Base-by-base conservation (phyloP, 257 asterid species). In the Rauvolfia tetraphylla region DNA sequence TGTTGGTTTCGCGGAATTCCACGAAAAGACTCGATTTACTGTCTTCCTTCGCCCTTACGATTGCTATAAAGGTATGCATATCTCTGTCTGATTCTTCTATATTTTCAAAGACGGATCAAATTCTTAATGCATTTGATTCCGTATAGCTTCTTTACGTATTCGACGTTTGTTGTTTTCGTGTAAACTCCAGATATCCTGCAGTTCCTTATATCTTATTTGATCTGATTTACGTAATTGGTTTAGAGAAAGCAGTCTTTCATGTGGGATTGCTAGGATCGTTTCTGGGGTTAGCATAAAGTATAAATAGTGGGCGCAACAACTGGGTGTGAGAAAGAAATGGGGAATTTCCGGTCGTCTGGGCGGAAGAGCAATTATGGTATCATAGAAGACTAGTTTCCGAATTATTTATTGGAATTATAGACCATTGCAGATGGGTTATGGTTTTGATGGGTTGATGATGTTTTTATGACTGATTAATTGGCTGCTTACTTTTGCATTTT, bases 361-460 rank as follows among this genome's bases (percentile, higher is more conserved):
- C 22, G 75, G 49, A 72, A 53, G 75, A 18, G 9, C 12, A 62
- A 72, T 72, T 23, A n/a, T 12, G 75, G 75, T 72, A 72, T 53
- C 18, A 20, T 18, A 51, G 18, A 3, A 17, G 29, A 51, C 18
- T 67, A 9, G 23, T 67, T 7, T 56, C n/a, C 31, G 29, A 56
- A 56, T n/a, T 23, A 7, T 22, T 38, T 22, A 23, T 38, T 38
- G 7, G 33, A 0, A 36, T 65, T n/a, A 14, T 48, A 2, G 38
- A 27, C 57, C 33, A 8, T 36, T 14, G 25, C 1, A 31, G 42
- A 39, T 2, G 22, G 67, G 72, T 39, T 71, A 23, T 38, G 65
- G 5, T 31, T 46, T 46, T 78, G 14, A 17, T 29, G 71, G 58
- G 61, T 31, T 41, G 77, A 34, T 71, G n/a, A 33, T 23, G 34